phyloP scores from a whole-genome alignment of 768 basidiomycete genomes.

The Kwoniella sp. region DNA sequence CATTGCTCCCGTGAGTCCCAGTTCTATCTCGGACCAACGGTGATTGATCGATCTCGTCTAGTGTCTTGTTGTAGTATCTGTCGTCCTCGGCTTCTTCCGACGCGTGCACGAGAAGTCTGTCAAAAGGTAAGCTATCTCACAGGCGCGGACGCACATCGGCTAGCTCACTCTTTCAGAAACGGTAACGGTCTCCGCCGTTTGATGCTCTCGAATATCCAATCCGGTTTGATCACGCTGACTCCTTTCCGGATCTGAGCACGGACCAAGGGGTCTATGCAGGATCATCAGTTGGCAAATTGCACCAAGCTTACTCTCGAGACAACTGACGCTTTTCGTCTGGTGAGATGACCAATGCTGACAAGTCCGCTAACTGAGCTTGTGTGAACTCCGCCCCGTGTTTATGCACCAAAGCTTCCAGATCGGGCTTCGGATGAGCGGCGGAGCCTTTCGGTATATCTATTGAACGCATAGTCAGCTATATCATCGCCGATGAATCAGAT shows the following conservation, averaged over 20 bases:
- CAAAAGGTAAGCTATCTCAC: background rate
- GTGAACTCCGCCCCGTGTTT: slow-evolving; percentile 56
- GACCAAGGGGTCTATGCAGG: slow-evolving; percentile 33
- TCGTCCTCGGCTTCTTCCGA: slow-evolving; percentile 46
- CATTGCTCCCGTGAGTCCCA: slow-evolving; percentile 14
- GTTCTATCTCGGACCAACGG: slow-evolving; percentile 38
- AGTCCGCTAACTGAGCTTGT: slow-evolving; percentile 47
- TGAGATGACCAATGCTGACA: slow-evolving; percentile 63
- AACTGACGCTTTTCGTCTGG: slow-evolving; percentile 70
- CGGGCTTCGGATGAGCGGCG: slow-evolving; percentile 70
- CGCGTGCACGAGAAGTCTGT: slow-evolving; percentile 45
- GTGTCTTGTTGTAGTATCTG: slow-evolving; percentile 38
- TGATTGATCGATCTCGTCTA: slow-evolving; percentile 43
- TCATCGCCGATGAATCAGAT: background rate
- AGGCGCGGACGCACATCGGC: background rate
- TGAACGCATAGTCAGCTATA: slow-evolving; percentile 5
- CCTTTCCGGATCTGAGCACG: slow-evolving; percentile 69
- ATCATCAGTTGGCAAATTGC: background rate
- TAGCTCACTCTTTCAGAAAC: slow-evolving; percentile 67
- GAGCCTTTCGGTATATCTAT: slow-evolving; percentile 61
- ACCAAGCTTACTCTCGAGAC: background rate
- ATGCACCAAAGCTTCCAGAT: slow-evolving; percentile 64
- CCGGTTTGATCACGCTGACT: slow-evolving; percentile 70
- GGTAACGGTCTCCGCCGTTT: slow-evolving; percentile 64
- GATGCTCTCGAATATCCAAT: slow-evolving; percentile 83